These are phyloP conservation scores for Penicillium subrubescens DNA, from an alignment of 495 filamentous ascomycete genomes.

Conservation along the genomic window DNA sequence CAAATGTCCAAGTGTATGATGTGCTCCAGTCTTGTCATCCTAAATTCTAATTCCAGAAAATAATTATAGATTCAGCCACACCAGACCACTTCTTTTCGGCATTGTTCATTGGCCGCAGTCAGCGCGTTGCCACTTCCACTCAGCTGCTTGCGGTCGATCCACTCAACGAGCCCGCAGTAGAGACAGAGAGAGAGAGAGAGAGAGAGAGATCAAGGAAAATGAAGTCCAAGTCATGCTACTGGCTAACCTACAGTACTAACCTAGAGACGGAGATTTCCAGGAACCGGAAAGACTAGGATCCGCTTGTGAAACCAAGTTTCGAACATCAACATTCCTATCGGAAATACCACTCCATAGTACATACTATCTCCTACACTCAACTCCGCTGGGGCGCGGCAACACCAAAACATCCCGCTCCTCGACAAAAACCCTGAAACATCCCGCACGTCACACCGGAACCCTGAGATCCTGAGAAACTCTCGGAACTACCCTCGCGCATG, in stretches of 20 bases:
- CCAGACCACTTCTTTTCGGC: too few species aligned
- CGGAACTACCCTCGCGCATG: constrained; percentile 16
- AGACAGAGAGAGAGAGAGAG: neutral
- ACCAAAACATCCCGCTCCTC: neutral
- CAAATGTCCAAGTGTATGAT: too few species aligned
- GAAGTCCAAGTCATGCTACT: too few species aligned
- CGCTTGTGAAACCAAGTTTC: neutral
- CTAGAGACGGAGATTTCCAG: constrained; percentile 3
- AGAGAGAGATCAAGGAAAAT: neutral
- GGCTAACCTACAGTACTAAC: too few species aligned
- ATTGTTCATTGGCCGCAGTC: constrained; percentile 16
- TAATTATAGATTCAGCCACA: neutral
- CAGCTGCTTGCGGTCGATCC: constrained; percentile 26
- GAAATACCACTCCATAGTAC: too few species aligned
- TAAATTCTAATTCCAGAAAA: neutral
- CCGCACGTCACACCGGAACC: neutral
- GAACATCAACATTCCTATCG: neutral
- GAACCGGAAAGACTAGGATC: neutral
- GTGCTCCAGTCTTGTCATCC: neutral
- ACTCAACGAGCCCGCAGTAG: too few species aligned
- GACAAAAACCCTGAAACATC: constrained; percentile 2
- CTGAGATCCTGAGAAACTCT: neutral
- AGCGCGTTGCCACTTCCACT: constrained; percentile 16
- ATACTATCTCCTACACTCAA: neutral
- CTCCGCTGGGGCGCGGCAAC: neutral